phyloP scores from a whole-genome alignment of 345 rosid species.

The Camelina hispida region DNA sequence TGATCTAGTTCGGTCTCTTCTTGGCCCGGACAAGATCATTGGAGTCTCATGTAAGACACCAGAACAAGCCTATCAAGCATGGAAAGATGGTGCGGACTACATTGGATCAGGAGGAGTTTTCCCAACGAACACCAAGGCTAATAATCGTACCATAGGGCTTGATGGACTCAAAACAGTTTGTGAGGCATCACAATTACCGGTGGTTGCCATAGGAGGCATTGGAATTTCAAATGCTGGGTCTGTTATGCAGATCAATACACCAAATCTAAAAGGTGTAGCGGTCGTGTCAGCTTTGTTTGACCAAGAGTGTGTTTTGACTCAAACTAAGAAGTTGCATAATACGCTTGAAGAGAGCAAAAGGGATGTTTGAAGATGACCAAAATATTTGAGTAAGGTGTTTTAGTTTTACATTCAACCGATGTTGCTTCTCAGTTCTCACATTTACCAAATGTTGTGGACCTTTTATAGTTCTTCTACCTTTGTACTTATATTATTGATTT shows the following conservation, averaged over 20 bases:
- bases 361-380: neutral
- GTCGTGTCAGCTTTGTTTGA: conserved; percentile 86
- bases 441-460: conserved; percentile 4
- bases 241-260: conserved; percentile 56
- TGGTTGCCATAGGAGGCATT: conserved; percentile 92
- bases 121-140: conserved; percentile 77
- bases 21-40: conserved; percentile 88
- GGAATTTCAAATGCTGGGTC: conserved; percentile 60
- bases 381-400: neutral
- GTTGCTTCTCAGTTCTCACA: conserved; percentile 12
- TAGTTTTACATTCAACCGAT: neutral
- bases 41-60: conserved; percentile 90
- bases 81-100: conserved; percentile 90
- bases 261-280: conserved; percentile 82
- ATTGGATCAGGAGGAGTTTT: conserved; percentile 92
- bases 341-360: conserved; percentile 47
- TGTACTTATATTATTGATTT: neutral
- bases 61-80: conserved; percentile 82
- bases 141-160: conserved; percentile 77
- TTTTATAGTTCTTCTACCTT: neutral
- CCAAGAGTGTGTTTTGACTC: conserved; percentile 56
- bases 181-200: conserved; percentile 72
- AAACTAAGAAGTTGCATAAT: conserved; percentile 57
- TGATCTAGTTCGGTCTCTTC: conserved; percentile 60
- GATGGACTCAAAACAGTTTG: conserved; percentile 83